These are phyloP conservation scores for Calonectria leucothoes DNA, from an alignment of 2,329 filamentous ascomycete species.

Conservation along the genomic window DNA sequence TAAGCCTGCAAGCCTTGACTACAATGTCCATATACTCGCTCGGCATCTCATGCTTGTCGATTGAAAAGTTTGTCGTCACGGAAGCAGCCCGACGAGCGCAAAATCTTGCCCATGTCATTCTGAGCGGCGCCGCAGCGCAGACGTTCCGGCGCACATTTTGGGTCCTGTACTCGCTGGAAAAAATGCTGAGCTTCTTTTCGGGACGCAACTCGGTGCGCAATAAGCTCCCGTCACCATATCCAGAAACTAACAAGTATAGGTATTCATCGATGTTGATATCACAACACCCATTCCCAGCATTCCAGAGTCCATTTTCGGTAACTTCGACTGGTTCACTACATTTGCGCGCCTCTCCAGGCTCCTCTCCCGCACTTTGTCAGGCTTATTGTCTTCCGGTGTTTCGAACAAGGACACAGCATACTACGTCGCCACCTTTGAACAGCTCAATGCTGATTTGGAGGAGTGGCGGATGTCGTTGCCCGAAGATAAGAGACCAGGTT, in stretches of 20 bases:
- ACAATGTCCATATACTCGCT: conserved; percentile 25
- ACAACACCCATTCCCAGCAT: conserved; percentile 28
- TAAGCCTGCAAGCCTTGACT: conserved; percentile 34
- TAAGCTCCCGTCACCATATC: too few species aligned
- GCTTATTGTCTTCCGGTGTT: conserved; percentile 29
- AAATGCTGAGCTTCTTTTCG: conserved; percentile 37
- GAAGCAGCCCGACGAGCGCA: conserved; percentile 32
- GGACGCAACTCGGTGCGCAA: conserved; percentile 32
- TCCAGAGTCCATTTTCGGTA: conserved; percentile 32
- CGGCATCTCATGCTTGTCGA: conserved; percentile 25
- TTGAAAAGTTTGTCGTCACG: conserved; percentile 33
- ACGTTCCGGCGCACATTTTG: conserved; percentile 31
- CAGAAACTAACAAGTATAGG: conserved; percentile 5
- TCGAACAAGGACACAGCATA: conserved; percentile 17
- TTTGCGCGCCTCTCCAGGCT: conserved; percentile 29
- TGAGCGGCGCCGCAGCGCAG: conserved; percentile 15
- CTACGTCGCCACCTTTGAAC: conserved; percentile 16
- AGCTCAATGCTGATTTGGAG: conserved; percentile 31
- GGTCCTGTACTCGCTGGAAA: conserved; percentile 34
- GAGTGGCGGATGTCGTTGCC: conserved; percentile 25
- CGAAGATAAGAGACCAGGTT: conserved; percentile 20
- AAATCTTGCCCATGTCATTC: conserved; percentile 21
- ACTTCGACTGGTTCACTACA: conserved; percentile 25
- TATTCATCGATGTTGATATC: conserved; percentile 29
- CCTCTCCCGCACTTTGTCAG: conserved; percentile 27